Evolutionary conservation across 164 flowering plant genomes (phyloP), one percentile per base, ranked within the genome.

Genomic region (Kalanchoe fedtschenkoi): DNA sequence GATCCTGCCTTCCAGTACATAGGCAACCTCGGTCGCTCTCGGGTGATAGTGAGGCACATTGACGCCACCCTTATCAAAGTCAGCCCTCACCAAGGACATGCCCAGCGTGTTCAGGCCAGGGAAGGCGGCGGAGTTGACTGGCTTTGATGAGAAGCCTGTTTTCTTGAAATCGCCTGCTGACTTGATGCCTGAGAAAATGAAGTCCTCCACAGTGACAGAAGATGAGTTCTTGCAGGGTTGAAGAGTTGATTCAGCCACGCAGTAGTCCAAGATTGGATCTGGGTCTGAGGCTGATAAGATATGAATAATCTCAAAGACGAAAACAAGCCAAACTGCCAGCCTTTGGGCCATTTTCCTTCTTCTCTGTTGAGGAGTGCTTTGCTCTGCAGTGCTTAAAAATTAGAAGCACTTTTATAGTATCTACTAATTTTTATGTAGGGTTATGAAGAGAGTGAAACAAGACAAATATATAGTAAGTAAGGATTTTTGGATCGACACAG

Each of bases 71-170:
- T 66, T 65, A 0, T 65, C 86, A 1, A 83, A 34, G 65, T 83
- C 85, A 1, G 75, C 78, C 35, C 88, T 68, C 5, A 76, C 78
- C 17, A 77, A 34, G 0, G 85, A 70, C 41, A 83, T 69, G 43
- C 88, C 86, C 0, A 83, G 76, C 0, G 85, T 81, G 70, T 83
- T 83, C 14, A 83, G 77, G 4, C 88, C 85, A 2, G 81, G 76
- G 58, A 79, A 81, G 6, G 75, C 80, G 1, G 61, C 62, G 0
- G 88, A 83, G 2, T 83, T 76, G 42, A 68, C 70, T 5, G 81
- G 55, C 24, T 13, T 74, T 33, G 53, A 29, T 0, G 81, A 44
- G 0, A 83, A 77, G 56, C 56, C 56, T 51, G 56, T 11, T 51
- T 51, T 51, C 17, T 51, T 51, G 56, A 51, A 51, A 26, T 51